phyloP scores from a whole-genome alignment of 2,329 filamentous ascomycete species.

The Zymoseptoria brevis region DNA sequence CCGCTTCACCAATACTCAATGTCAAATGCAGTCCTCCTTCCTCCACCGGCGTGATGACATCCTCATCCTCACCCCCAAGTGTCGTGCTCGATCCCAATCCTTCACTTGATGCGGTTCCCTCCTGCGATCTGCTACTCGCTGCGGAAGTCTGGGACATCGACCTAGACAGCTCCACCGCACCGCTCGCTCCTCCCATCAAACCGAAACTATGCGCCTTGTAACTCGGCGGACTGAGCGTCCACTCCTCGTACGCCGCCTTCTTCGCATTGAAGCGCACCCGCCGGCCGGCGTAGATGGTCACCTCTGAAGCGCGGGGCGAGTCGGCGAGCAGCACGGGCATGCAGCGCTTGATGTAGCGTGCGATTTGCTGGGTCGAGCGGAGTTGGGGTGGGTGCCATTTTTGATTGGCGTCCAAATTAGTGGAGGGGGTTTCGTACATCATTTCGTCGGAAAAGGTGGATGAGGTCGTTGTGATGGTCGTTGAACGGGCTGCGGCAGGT shows the following conservation, averaged over 20 bases:
- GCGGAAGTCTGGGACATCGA: not conserved
- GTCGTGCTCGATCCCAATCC: constrained; percentile 12
- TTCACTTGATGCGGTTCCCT: not conserved
- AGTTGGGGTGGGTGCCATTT: constrained; percentile 31
- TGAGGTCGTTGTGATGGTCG: constrained; percentile 20
- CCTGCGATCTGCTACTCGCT: not conserved
- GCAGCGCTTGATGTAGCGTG: constrained; percentile 42
- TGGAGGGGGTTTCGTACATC: constrained; percentile 25
- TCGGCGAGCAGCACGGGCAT: constrained; percentile 38
- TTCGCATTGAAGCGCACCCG: constrained; percentile 39
- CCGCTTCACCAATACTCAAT: not conserved
- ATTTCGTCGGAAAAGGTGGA: constrained; percentile 24
- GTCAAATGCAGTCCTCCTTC: not conserved
- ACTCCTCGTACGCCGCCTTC: constrained; percentile 35
- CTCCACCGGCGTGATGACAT: constrained; percentile 16
- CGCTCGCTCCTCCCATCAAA: not conserved
- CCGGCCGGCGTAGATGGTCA: constrained; percentile 36
- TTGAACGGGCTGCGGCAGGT: constrained; percentile 19
- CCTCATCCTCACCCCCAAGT: constrained; percentile 7
- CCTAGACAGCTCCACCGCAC: not conserved
- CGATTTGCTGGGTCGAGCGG: constrained; percentile 30
- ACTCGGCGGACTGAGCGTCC: constrained; percentile 36
- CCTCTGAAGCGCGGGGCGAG: constrained; percentile 38
- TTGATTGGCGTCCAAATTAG: constrained; percentile 26
- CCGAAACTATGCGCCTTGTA: constrained; percentile 31